phyloP scores from a whole-genome alignment of 257 asterid genomes.

The Gentiana dahurica region DNA sequence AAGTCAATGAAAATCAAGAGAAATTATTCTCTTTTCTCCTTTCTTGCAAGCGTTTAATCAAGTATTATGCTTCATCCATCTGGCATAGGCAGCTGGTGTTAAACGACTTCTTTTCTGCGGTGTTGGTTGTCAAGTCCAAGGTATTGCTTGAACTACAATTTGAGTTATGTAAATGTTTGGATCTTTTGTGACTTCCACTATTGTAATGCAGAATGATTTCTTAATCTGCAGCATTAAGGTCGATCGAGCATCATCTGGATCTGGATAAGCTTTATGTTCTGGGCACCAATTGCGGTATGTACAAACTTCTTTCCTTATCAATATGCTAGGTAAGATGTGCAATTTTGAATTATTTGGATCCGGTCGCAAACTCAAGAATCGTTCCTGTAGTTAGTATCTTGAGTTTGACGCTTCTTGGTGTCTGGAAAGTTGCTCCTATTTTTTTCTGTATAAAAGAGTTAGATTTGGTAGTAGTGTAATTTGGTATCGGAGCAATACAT shows the following conservation, averaged over 20 bases:
- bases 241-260: slow-evolving; percentile 81
- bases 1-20: too few species aligned
- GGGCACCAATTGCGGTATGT: slow-evolving; percentile 94
- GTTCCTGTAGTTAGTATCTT: not conserved
- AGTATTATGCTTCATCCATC: slow-evolving; percentile 6
- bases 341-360: not conserved
- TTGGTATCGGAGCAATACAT: too few species aligned
- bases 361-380: not conserved
- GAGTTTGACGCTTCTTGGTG: not conserved
- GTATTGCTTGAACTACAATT: slow-evolving; percentile 25
- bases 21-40: too few species aligned
- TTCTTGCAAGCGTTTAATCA: not conserved
- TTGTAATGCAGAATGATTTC: slow-evolving; percentile 60
- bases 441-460: not conserved
- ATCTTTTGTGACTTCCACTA: slow-evolving; percentile 33
- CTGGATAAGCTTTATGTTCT: slow-evolving; percentile 94
- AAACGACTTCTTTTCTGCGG: slow-evolving; percentile 96
- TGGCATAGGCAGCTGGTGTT: slow-evolving; percentile 84
- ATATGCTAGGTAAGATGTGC: not conserved
- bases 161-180: not conserved
- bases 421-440: not conserved
- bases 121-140: slow-evolving; percentile 99
- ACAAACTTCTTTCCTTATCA: not conserved
- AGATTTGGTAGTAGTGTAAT: not conserved
- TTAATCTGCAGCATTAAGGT: slow-evolving; percentile 92